Evolutionary conservation across 352 stramenopile genomes (phyloP), one percentile per base, ranked within the genome.

Genomic region (Phytophthora niederhauseri): DNA sequence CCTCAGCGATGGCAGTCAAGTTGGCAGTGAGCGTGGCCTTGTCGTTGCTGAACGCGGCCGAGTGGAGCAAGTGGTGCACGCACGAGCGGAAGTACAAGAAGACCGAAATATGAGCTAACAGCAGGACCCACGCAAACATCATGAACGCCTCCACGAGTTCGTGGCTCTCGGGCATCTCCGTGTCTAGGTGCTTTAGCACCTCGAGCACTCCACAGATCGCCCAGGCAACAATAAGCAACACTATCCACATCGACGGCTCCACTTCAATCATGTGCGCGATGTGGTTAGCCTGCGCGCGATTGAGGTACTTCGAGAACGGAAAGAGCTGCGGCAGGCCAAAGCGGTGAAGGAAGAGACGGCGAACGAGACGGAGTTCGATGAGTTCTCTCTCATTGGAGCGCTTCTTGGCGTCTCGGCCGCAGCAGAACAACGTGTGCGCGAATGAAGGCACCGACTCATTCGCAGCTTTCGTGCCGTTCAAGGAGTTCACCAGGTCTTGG

Each of bases 181-280:
- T 70, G 69, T 11, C 55, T 60, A 2, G 86, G 64, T 0, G 58
- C 26, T 68, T 24, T 22, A 81, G 51, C 5, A 82, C 11, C 11
- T 48, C 19, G 0, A 73, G 49, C 0, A 68, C 15, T 1, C 66
- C 66, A 24, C 80, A 73, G 45, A 90, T 67, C 0, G 48, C 64
- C 78, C 80, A 90, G 0, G 75, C 77, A 22, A 86, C 63, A 17
- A 53, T 26, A 3, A 90, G 60, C 6, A 90, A 65, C 5, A 90
- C 41, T n/a, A 88, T 38, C 81, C 79, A 93, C 66, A 82, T 89
- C 3, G 64, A 75, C 15, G 88, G 75, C 51, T 91, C 63, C 0
- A 93, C 82, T 12, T 93, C 83, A 41, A 93, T 89, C 73, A 93
- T 84, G 61, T 92, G 77, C 1, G 72, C 84, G 66, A 93, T 90